Base-by-base conservation (phyloP, 805 yeast genomes). In the Cyberlindnera mississippiensis region DNA sequence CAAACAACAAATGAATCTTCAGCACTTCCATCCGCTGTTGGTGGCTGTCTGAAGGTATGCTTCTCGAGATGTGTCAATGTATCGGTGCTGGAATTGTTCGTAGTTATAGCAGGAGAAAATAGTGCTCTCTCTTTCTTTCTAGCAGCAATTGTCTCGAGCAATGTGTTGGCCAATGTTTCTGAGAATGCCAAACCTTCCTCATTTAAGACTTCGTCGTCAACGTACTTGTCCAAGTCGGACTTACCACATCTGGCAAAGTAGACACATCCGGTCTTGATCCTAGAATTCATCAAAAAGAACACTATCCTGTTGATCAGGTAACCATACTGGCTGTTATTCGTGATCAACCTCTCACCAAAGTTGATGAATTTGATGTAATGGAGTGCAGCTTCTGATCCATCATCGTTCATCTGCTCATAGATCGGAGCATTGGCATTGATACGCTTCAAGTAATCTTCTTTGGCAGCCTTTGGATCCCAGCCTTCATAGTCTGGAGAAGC, bases 271-370 rank as follows among this genome's bases (percentile, higher is more conserved):
- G 78, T 72, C 60, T 88, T 87, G 56, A 88, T 84, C 51, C 91
- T 77, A 11, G 93, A 74, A 66, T 93, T 93, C 88, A 93, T 86
- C 60, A 93, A 70, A 62, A 87, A 93, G 61, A 87, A 88, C 19
- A 93, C 89, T 38, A 93, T 93, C 57, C 93, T 84, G 60, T 91
- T 88, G 45, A 88, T 80, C 61, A 93, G 71, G 61, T 91, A 93
- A 14, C 96, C 97, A 55, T 87, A 78, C 50, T 84, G 83, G 31
- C 90, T 80, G 57, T 85, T 79, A 64, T 87, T 85, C 45, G 90
- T 75, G 34, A 85, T 80, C 43, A 91, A 72, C 49, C 84, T 67
- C 59, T 88, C 93, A 14, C 97, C 96, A 63, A 90, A 91, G 61
- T 93, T 90, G 57, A 85, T 83, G 55, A 88, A 81, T 63, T 90